phyloP scores from a whole-genome alignment of 805 yeast genomes.

The Ascoidea tarda region DNA sequence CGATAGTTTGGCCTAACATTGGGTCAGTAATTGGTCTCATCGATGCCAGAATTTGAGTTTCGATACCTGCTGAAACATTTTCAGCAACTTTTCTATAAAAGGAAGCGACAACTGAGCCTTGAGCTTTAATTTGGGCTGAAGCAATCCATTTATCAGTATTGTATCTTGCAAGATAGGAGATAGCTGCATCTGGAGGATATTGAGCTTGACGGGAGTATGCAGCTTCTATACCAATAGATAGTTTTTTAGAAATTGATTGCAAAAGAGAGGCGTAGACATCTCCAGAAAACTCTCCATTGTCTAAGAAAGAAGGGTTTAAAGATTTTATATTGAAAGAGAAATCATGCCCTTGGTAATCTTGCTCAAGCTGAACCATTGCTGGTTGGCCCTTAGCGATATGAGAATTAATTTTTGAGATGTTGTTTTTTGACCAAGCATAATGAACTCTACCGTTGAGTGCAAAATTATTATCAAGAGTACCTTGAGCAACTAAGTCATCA shows the following conservation, averaged over 20 bases:
- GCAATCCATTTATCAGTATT: constrained; percentile 78
- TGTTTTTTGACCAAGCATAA: constrained; percentile 76
- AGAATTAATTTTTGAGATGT: constrained; percentile 70
- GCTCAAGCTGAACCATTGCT: constrained; percentile 90
- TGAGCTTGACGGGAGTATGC: constrained; percentile 69
- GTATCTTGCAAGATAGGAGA: constrained; percentile 83
- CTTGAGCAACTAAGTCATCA: constrained; percentile 78
- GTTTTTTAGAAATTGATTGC: constrained; percentile 74
- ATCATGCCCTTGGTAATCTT: constrained; percentile 85
- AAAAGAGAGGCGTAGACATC: constrained; percentile 83
- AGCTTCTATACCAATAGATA: constrained; percentile 86
- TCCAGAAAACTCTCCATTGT: constrained; percentile 65
- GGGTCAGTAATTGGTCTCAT: constrained; percentile 63
- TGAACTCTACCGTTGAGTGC: constrained; percentile 81
- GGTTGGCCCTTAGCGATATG: constrained; percentile 86
- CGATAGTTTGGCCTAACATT: constrained; percentile 66
- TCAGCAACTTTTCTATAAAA: constrained; percentile 92
- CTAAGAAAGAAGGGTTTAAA: constrained; percentile 71
- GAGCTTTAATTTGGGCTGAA: constrained; percentile 85
- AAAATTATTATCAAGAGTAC: constrained; percentile 77
- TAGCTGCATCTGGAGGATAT: constrained; percentile 81
- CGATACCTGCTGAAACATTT: constrained; percentile 89
- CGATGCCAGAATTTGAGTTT: constrained; percentile 68
- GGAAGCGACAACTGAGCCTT: constrained; percentile 78
- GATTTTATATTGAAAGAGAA: constrained; percentile 82